phyloP scores from a whole-genome alignment of 371 early-diverging fungal species.

The Saksenaea oblongispora region DNA sequence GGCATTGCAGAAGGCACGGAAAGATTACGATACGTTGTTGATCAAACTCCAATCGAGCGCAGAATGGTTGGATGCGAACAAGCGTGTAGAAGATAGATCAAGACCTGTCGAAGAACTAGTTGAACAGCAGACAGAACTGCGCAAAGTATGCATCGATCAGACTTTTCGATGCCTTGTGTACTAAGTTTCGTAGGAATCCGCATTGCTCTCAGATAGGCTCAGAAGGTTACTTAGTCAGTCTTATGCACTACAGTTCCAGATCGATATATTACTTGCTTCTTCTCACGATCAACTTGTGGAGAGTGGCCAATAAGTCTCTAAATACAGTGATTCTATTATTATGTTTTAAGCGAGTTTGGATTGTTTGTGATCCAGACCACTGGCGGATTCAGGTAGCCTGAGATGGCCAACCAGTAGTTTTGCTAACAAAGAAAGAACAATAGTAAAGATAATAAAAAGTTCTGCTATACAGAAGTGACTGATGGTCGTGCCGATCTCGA shows the following conservation, averaged over 20 bases:
- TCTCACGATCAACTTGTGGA: slow-evolving; percentile 25
- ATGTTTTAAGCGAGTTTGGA: neutral
- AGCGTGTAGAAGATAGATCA: neutral
- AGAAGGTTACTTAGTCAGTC: slow-evolving; percentile 41
- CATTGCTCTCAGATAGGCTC: slow-evolving; percentile 29
- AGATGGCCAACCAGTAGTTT: slow-evolving; percentile 61
- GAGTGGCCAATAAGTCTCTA: neutral
- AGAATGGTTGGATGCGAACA: slow-evolving; percentile 29
- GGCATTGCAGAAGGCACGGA: slow-evolving; percentile 33
- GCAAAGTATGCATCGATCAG: neutral
- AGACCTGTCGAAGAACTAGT: neutral
- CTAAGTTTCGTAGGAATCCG: slow-evolving; percentile 25
- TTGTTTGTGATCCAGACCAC: neutral
- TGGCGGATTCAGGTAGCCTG: neutral
- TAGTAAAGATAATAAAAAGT: slow-evolving; percentile 82
- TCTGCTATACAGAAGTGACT: slow-evolving; percentile 86
- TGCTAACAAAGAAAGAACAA: slow-evolving; percentile 66
- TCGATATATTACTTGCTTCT: slow-evolving; percentile 39
- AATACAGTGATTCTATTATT: neutral
- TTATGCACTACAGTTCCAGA: slow-evolving; percentile 45
- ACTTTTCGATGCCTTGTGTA: neutral
- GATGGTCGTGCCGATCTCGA: slow-evolving; percentile 96
- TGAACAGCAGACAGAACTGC: neutral
- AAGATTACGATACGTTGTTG: slow-evolving; percentile 31
- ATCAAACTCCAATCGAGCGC: slow-evolving; percentile 19